A percentile compares a stretch with the other conserved stretches of the same genome.
Conservation (phyloP, 2,329 filamentous ascomycete genomes). For the Chaetomiaceae sp. region DNA sequence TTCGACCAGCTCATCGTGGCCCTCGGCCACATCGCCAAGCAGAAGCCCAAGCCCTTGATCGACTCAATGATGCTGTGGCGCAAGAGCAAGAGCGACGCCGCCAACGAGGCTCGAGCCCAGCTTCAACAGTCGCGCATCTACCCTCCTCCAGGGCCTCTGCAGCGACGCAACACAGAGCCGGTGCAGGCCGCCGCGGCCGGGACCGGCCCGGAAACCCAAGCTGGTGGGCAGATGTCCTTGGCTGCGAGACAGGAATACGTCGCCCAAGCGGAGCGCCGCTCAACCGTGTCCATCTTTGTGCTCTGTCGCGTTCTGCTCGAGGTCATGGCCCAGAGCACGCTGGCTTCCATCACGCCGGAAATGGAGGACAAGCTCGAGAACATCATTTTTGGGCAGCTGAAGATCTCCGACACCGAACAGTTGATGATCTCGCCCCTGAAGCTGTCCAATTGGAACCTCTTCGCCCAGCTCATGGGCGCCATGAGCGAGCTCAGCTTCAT, state of each 20-base stretch:
- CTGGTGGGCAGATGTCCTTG: slow-evolving; percentile 33
- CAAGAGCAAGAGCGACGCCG: slow-evolving; percentile 88
- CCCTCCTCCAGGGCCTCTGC: slow-evolving; percentile 41
- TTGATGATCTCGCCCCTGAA: slow-evolving; percentile 71
- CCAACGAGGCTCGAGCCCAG: slow-evolving; percentile 59
- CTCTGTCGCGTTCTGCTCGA: slow-evolving; percentile 90
- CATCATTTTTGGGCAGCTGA: slow-evolving; percentile 95
- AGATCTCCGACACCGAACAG: slow-evolving; percentile 78
- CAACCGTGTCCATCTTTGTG: slow-evolving; percentile 92
- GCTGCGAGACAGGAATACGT: slow-evolving; percentile 62
- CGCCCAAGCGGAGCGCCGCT: slow-evolving; percentile 76
- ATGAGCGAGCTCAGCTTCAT: slow-evolving; percentile 92
- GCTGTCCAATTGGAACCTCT: slow-evolving; percentile 92
- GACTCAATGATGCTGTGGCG: slow-evolving; percentile 98
- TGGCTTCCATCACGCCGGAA: slow-evolving; percentile 76
- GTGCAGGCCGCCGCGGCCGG: slow-evolving; percentile 40
- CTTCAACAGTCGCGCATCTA: slow-evolving; percentile 47
- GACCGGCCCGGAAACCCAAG: slow-evolving; percentile 14
- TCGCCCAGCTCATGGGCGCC: slow-evolving; percentile 85
- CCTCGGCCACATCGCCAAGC: slow-evolving; percentile 86
- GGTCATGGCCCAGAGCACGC: slow-evolving; percentile 82
- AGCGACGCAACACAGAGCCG: slow-evolving; percentile 71
- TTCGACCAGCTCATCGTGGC: slow-evolving; percentile 95
- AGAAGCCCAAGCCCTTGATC: slow-evolving; percentile 90
- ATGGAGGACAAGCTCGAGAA: slow-evolving; percentile 92